A percentile compares a stretch with the other conserved stretches of the same genome.
Conservation (phyloP, 176 grass and related monocot genomes). For the Carex cristatella region DNA sequence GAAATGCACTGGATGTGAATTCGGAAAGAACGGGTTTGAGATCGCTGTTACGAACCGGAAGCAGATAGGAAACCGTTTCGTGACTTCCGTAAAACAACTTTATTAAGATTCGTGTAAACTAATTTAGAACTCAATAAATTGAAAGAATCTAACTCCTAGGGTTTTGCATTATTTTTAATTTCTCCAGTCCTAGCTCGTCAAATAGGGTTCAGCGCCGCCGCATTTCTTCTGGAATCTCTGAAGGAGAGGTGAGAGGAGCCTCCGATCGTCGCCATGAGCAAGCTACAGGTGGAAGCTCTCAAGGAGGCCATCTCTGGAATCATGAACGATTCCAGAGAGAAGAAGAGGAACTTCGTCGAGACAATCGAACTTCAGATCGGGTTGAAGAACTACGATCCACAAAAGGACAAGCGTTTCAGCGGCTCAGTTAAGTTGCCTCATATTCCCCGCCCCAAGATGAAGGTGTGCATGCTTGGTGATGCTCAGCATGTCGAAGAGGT, state of each 20-base stretch:
- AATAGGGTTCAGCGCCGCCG: neutral
- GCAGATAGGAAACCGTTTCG: too few species aligned
- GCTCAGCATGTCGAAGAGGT: conserved; percentile 67
- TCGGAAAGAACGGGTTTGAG: neutral
- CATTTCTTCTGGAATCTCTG: neutral
- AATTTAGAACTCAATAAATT: too few species aligned
- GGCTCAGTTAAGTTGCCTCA: conserved; percentile 67
- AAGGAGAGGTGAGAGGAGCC: neutral
- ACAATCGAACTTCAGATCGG: conserved; percentile 73
- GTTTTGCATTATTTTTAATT: neutral
- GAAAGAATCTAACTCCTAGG: neutral
- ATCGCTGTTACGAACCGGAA: neutral
- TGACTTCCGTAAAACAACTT: too few species aligned
- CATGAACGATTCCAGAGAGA: conserved; percentile 41
- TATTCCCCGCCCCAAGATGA: conserved; percentile 64
- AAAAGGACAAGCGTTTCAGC: conserved; percentile 80
- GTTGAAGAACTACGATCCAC: conserved; percentile 72
- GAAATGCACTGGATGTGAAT: too few species aligned
- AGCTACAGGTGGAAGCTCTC: conserved; percentile 41
- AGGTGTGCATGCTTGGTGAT: conserved; percentile 82
- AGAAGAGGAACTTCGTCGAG: conserved; percentile 59
- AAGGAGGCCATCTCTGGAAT: conserved; percentile 48
- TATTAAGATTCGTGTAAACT: too few species aligned
- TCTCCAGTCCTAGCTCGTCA: neutral
- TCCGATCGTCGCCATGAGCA: conserved; percentile 26